Evolutionary conservation across 495 filamentous ascomycete genomes (phyloP).

Genomic region (Penicillium lividum): DNA sequence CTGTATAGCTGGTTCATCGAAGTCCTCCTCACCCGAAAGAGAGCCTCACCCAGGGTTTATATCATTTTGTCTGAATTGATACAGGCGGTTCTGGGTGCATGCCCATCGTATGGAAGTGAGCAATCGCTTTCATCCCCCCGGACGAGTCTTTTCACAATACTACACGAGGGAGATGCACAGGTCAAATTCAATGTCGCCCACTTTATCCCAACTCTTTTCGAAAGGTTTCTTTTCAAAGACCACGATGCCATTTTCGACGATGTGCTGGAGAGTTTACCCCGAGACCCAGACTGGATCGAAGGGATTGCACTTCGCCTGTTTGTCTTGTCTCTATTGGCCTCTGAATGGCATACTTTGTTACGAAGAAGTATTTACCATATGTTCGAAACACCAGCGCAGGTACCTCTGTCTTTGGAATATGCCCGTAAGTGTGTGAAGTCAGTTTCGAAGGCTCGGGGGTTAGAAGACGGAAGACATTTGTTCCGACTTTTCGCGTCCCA

Average conservation of each 20-base stretch:
- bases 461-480: slow-evolving; percentile 63
- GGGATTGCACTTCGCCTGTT: slow-evolving; percentile 84
- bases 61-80: slow-evolving; percentile 66
- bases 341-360: slow-evolving; percentile 76
- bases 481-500: slow-evolving; percentile 91
- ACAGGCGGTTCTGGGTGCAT: slow-evolving; percentile 62
- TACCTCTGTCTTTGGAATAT: slow-evolving; percentile 62
- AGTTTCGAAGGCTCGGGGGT: slow-evolving; percentile 63
- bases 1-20: slow-evolving; percentile 81
- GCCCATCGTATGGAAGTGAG: slow-evolving; percentile 60
- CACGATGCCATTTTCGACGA: slow-evolving; percentile 84
- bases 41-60: slow-evolving; percentile 67
- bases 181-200: slow-evolving; percentile 76
- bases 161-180: slow-evolving; percentile 63
- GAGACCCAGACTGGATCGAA: slow-evolving; percentile 68
- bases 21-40: slow-evolving; percentile 58
- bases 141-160: slow-evolving; percentile 71
- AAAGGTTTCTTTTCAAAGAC: slow-evolving; percentile 70
- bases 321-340: slow-evolving; percentile 71
- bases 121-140: slow-evolving; percentile 64
- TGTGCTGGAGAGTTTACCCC: slow-evolving; percentile 70
- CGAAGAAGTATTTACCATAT: slow-evolving; percentile 87
- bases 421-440: slow-evolving; percentile 67
- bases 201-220: slow-evolving; percentile 72
- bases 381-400: slow-evolving; percentile 79